These are phyloP conservation scores for Catenaria anguillulae DNA, from an alignment of 371 early-diverging fungal species.

Conservation along the genomic window DNA sequence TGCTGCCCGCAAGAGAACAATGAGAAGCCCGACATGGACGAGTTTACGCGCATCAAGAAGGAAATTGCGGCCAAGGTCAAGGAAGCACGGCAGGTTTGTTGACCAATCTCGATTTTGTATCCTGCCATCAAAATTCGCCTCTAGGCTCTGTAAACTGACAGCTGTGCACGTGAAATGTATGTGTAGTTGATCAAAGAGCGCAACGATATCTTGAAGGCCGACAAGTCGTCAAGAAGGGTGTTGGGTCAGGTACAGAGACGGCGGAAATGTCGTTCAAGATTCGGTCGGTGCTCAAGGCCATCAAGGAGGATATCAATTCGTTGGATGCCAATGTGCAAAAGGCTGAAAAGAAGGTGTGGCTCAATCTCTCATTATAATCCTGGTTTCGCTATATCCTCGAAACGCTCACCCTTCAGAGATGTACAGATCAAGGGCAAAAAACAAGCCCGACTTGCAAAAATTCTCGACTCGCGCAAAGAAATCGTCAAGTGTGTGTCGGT, in stretches of 20 bases:
- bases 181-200: conserved; percentile 20
- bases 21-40: conserved; percentile 23
- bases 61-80: conserved; percentile 28
- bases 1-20: conserved; percentile 28
- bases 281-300: too few relatives aligned
- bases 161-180: too few relatives aligned
- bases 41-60: conserved; percentile 29
- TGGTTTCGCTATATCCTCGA: too few relatives aligned
- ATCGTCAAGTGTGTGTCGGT: conserved; percentile 23
- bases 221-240: conserved; percentile 10
- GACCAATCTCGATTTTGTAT: too few relatives aligned
- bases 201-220: conserved; percentile 19
- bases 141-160: too few relatives aligned
- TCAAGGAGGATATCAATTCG: conserved; percentile 19
- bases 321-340: conserved; percentile 29
- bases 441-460: conserved; percentile 16
- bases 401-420: too few relatives aligned
- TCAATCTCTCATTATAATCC: too few relatives aligned
- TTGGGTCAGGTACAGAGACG: conserved; percentile 28
- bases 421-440: conserved; percentile 16
- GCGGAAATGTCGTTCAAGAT: conserved; percentile 36
- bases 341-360: too few relatives aligned
- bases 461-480: conserved; percentile 20
- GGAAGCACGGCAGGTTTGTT: conserved; percentile 15
- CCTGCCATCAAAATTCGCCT: too few relatives aligned